Evolutionary conservation across 164 flowering plant species (phyloP).

Genomic region (Magnolia kwangsiensis): DNA sequence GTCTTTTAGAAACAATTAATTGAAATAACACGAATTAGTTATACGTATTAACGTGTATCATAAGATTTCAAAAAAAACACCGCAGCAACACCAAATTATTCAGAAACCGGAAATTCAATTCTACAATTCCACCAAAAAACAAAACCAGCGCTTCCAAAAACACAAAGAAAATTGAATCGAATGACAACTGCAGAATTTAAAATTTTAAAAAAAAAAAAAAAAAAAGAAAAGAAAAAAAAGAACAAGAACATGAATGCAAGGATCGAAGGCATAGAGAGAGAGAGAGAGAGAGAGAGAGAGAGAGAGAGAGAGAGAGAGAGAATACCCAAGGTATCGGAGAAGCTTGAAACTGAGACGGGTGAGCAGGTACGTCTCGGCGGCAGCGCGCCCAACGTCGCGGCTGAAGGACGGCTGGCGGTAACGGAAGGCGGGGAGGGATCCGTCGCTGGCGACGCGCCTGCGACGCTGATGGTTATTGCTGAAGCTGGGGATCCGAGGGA

Average conservation of each 20-base stretch:
- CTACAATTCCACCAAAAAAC: no score
- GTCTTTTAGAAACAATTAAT: no score
- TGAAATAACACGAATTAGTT: neutral
- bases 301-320: neutral
- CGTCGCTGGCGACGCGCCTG: slow-evolving; percentile 42
- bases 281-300: neutral
- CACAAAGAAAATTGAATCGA: no score
- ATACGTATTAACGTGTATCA: neutral
- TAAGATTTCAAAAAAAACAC: neutral
- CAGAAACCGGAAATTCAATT: neutral
- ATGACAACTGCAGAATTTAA: no score
- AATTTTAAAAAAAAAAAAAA: no score
- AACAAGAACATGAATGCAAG: neutral
- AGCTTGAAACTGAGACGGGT: slow-evolving; percentile 59
- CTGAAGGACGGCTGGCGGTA: slow-evolving; percentile 28
- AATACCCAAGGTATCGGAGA: slow-evolving; percentile 69
- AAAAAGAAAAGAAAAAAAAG: neutral
- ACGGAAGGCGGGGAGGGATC: slow-evolving; percentile 20
- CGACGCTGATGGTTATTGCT: slow-evolving; percentile 31
- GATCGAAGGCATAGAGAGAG: neutral
- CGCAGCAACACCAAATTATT: neutral
- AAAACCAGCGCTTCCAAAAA: no score
- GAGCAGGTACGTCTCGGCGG: slow-evolving; percentile 54
- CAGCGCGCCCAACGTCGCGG: slow-evolving; percentile 52
- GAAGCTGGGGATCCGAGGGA: neutral